A percentile compares a stretch with the other conserved stretches of the same genome.
Evolutionary conservation across 768 basidiomycete genomes (phyloP).

Genomic region (Suillus americanus): DNA sequence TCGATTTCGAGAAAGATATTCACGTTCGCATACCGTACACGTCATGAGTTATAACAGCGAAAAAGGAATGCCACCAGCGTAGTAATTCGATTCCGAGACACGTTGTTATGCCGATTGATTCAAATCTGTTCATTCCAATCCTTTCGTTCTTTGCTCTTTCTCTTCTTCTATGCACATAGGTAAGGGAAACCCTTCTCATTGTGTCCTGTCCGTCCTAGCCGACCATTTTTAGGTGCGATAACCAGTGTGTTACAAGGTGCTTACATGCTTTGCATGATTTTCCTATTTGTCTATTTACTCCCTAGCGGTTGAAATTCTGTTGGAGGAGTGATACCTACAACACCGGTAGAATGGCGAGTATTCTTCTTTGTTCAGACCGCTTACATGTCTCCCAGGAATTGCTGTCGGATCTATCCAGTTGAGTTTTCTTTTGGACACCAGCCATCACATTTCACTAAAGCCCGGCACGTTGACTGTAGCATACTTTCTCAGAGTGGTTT

Average conservation of each 20-base stretch:
- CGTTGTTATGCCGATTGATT: not conserved
- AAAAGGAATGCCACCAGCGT: not conserved
- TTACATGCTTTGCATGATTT: not conserved
- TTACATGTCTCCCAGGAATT: not conserved
- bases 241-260: not conserved
- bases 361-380: not conserved
- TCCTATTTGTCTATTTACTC: not conserved
- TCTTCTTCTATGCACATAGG: not conserved
- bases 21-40: no score
- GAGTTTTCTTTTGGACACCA: not conserved
- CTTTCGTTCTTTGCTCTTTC: not conserved
- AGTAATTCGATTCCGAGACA: not conserved
- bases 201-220: not conserved
- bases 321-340: not conserved
- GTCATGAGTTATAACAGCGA: not conserved
- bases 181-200: not conserved
- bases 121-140: not conserved
- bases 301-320: not conserved
- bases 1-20: no score
- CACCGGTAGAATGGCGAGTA: not conserved
- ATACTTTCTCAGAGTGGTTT: slow-evolving; percentile 14
- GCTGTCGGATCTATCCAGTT: not conserved
- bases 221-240: not conserved
- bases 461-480: slow-evolving; percentile 11
- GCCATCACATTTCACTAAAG: not conserved